Evolutionary conservation across 306 rosid genomes (phyloP).

Genomic region (Inga oerstediana): DNA sequence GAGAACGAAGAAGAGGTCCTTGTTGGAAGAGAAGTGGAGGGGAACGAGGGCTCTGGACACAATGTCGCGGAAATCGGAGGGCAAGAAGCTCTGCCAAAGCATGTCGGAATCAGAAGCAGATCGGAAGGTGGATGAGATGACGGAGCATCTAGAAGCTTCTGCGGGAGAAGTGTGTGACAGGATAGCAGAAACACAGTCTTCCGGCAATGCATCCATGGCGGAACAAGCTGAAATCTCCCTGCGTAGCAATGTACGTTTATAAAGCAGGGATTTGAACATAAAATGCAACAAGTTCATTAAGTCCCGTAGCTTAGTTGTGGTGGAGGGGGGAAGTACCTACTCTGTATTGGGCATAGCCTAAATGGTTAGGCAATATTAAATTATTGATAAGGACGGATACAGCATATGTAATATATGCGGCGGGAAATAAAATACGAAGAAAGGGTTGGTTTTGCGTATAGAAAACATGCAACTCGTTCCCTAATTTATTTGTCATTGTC

Average conservation of each 20-base stretch:
- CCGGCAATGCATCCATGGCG: slow-evolving; percentile 42
- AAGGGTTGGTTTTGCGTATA: too few relatives aligned
- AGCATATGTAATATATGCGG: too few relatives aligned
- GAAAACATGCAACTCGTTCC: not conserved
- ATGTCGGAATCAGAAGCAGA: slow-evolving; percentile 48
- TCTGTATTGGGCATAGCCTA: not conserved
- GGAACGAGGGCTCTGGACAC: slow-evolving; percentile 41
- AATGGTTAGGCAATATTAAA: not conserved
- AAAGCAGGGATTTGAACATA: not conserved
- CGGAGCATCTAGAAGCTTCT: slow-evolving; percentile 45
- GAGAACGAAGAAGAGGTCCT: slow-evolving; percentile 46
- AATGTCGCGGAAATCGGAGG: slow-evolving; percentile 46
- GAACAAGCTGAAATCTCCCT: not conserved
- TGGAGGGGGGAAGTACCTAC: not conserved
- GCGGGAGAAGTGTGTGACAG: slow-evolving; percentile 50
- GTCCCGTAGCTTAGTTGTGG: not conserved
- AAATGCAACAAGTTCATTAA: not conserved
- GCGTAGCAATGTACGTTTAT: not conserved
- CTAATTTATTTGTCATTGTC: not conserved
- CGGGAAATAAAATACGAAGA: too few relatives aligned
- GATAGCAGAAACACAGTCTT: slow-evolving; percentile 50
- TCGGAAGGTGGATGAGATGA: slow-evolving; percentile 47
- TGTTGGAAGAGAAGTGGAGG: slow-evolving; percentile 41
- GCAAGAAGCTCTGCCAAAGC: slow-evolving; percentile 63
- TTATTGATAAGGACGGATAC: not conserved